These are phyloP conservation scores for Debaryomycetaceae sp. DNA, from an alignment of 1,139 yeast genomes.

Conservation along the genomic window DNA sequence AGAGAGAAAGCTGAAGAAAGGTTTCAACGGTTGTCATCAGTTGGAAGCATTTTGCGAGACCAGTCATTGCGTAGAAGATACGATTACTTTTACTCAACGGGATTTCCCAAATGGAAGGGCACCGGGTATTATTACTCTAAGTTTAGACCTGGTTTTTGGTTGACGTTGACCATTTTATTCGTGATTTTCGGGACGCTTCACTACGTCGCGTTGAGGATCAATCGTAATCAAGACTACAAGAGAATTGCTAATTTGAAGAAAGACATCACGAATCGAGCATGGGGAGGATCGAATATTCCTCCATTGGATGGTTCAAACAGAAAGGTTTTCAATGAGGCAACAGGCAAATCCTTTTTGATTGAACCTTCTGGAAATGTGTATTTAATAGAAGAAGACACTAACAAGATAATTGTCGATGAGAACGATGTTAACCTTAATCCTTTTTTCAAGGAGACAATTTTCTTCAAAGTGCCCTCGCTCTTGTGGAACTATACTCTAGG, in stretches of 20 bases:
- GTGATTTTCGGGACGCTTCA: conserved; percentile 57
- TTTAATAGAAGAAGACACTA: conserved; percentile 52
- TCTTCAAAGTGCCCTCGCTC: conserved; percentile 44
- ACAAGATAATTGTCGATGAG: conserved; percentile 32
- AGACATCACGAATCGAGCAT: conserved; percentile 55
- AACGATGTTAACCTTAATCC: conserved; percentile 36
- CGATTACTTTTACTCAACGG: conserved; percentile 78
- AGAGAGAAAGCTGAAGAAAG: conserved; percentile 51
- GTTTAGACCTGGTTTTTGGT: conserved; percentile 58
- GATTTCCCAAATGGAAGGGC: conserved; percentile 80
- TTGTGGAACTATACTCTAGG: conserved; percentile 50
- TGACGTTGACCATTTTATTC: conserved; percentile 50
- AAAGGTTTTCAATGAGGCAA: conserved; percentile 28
- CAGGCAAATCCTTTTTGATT: conserved; percentile 61
- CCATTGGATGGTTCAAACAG: conserved; percentile 47
- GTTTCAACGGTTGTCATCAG: conserved; percentile 71
- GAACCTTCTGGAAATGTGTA: conserved; percentile 69
- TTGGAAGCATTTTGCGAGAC: conserved; percentile 67
- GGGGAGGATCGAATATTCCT: conserved; percentile 53
- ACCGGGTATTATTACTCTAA: conserved; percentile 50
- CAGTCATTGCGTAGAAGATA: conserved; percentile 67
- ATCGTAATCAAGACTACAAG: conserved; percentile 57
- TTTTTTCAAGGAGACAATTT: conserved; percentile 53
- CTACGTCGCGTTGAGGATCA: conserved; percentile 51
- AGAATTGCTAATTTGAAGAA: conserved; percentile 52